These are phyloP conservation scores for Byssoonygena ceratinophila DNA, from an alignment of 2,329 filamentous ascomycete genomes.

Conservation along the genomic window DNA sequence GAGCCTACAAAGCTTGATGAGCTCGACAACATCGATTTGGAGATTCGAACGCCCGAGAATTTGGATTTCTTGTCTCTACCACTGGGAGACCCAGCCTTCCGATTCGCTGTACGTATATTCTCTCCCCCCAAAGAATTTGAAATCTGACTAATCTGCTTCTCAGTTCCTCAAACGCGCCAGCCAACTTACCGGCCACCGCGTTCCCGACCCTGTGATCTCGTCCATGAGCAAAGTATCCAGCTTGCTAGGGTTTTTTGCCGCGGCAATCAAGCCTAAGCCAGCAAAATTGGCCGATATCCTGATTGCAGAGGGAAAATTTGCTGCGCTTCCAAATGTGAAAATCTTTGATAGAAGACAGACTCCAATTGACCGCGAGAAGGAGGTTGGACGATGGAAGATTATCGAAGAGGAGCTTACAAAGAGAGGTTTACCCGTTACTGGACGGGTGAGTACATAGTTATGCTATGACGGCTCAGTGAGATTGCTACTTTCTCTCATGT, in stretches of 20 bases:
- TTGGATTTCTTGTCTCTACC: conserved; percentile 49
- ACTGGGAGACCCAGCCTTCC: conserved; percentile 49
- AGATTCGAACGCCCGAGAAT: conserved; percentile 24
- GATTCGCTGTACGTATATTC: conserved; percentile 57
- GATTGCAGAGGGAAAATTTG: conserved; percentile 36
- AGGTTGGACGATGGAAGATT: conserved; percentile 66
- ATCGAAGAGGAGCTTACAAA: conserved; percentile 59
- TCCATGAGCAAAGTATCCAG: conserved; percentile 45
- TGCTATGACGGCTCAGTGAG: not conserved
- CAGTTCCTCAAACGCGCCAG: conserved; percentile 72
- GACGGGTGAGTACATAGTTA: not conserved
- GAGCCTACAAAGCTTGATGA: conserved; percentile 14
- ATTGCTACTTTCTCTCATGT: not conserved
- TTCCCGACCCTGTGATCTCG: conserved; percentile 60
- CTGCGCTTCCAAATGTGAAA: conserved; percentile 56
- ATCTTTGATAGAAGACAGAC: conserved; percentile 56
- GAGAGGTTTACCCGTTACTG: conserved; percentile 48
- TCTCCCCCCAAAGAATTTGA: not conserved
- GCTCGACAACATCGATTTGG: conserved; percentile 4
- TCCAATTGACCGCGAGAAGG: conserved; percentile 59
- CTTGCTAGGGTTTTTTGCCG: conserved; percentile 44
- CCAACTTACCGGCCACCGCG: conserved; percentile 65
- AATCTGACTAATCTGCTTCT: conserved; percentile 16
- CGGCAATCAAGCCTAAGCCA: conserved; percentile 30
- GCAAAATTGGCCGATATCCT: conserved; percentile 55